Base-by-base conservation (phyloP, 129 eudicot genomes). In the Apium graveolens region DNA sequence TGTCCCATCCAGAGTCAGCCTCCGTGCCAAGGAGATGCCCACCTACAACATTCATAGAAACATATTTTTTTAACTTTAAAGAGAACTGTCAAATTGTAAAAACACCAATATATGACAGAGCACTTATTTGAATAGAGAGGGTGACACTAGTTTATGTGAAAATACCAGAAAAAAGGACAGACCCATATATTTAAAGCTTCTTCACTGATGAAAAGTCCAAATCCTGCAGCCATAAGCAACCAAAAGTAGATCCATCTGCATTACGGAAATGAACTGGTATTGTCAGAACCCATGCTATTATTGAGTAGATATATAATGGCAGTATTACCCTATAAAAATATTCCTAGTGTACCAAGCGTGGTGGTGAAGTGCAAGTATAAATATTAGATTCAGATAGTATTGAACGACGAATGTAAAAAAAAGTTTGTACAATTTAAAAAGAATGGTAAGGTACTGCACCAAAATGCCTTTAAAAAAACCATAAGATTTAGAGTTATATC, bases 141-240 rank as follows among this genome's bases (percentile, higher is more conserved):
- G 53, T 73, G 77, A 77, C 29, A 37, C 11, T 34, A 21, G 55
- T 39, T 41, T 31, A 13, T 37, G 81, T 78, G 87, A 69, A 78
- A 82, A 76, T 79, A 85, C 86, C 89, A 83, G 84, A 70, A 76
- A 10, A 80, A 81, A 80, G 80, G 84, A 86, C 91, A 78, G 82
- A 93, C 97, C 98, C 98, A 93, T 86, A 89, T 93, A 88, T 93
- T 93, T 82, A 93, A 88, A 72, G 98, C 98, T 88, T 93, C 98
- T 91, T 93, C 98, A 78, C 98, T 93, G 57, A 93, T 93, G 75
- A 93, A 93, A 79, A 93, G 93, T 79, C 98, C 98, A 82, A 82
- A 93, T 45, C 97, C 98, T 76, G 98, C 97, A 73, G 98, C 98
- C 96, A 93, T 89, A 77, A 93, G 89, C 83, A 93, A 81, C 98